Percentiles rank a stretch among this genome's conserved stretches.
Conservation (phyloP, 768 basidiomycete species). For the Erythrobasidium yunnanense region DNA sequence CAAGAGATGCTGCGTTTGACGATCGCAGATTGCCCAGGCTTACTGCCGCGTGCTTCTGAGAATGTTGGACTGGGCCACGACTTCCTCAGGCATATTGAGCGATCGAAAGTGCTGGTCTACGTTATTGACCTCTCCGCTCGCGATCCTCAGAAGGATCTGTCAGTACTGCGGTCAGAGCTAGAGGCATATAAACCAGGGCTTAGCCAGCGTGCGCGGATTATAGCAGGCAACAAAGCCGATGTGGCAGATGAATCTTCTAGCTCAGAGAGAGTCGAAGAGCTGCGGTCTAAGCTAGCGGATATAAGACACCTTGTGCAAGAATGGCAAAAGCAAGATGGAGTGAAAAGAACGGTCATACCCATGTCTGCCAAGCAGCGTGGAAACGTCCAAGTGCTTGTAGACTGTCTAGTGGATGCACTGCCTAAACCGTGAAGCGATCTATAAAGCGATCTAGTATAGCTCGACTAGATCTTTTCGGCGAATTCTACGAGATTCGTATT, state of each 20-base stretch:
- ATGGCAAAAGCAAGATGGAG: neutral
- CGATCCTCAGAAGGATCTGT: conserved; percentile 66
- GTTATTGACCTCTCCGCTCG: conserved; percentile 75
- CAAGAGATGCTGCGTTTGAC: conserved; percentile 76
- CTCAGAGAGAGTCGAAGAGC: conserved; percentile 26
- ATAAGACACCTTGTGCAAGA: neutral
- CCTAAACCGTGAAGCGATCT: neutral
- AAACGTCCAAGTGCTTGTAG: conserved; percentile 63
- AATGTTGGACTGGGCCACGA: conserved; percentile 88
- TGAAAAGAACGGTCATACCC: conserved; percentile 52
- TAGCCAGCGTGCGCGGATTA: conserved; percentile 62
- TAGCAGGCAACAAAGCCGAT: conserved; percentile 94
- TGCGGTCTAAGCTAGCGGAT: neutral
- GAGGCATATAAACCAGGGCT: conserved; percentile 60
- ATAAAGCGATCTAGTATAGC: neutral
- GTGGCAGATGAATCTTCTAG: conserved; percentile 53
- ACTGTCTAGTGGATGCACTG: conserved; percentile 59
- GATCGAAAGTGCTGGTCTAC: conserved; percentile 77
- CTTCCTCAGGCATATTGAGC: conserved; percentile 84
- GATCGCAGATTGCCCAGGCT: conserved; percentile 91
- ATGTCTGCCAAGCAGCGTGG: conserved; percentile 75
- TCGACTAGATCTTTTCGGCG: neutral
- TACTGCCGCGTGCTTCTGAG: conserved; percentile 70
- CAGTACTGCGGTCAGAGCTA: conserved; percentile 64
- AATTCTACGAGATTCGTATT: neutral